A percentile compares a stretch with the other conserved stretches of the same genome.
Evolutionary conservation across 2,329 filamentous ascomycete genomes (phyloP).

Genomic region (Bipolaris bicolor): DNA sequence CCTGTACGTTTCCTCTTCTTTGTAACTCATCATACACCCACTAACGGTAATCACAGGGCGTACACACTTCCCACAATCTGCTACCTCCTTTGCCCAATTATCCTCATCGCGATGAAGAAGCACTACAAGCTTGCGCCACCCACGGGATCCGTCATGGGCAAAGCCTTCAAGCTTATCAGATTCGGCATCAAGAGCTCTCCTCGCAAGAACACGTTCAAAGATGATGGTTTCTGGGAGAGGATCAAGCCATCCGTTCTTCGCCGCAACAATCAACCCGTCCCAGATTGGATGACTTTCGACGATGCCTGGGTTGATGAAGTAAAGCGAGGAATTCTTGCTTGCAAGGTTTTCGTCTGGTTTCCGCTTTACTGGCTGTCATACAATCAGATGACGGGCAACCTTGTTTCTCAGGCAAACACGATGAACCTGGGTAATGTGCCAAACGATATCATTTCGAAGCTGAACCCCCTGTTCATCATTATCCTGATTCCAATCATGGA

Average conservation of each 20-base stretch:
- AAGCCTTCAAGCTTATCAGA: conserved; percentile 66
- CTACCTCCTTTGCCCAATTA: conserved; percentile 64
- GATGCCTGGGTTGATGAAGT: conserved; percentile 82
- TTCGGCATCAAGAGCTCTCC: conserved; percentile 49
- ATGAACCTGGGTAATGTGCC: conserved; percentile 73
- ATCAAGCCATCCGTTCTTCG: conserved; percentile 62
- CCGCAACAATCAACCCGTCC: conserved; percentile 55
- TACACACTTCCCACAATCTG: conserved; percentile 70
- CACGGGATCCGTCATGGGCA: conserved; percentile 72
- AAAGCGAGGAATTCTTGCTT: conserved; percentile 61
- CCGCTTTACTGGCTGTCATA: conserved; percentile 52
- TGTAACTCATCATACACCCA: too few relatives aligned
- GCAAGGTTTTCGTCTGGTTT: conserved; percentile 62
- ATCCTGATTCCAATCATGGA: conserved; percentile 70
- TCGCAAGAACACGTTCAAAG: conserved; percentile 32
- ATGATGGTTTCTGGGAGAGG: conserved; percentile 62
- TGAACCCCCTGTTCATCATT: conserved; percentile 77
- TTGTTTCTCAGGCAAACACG: conserved; percentile 70
- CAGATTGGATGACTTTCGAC: conserved; percentile 78
- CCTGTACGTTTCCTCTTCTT: conserved; percentile 51
- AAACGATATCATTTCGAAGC: conserved; percentile 78
- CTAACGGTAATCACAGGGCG: conserved; percentile 31
- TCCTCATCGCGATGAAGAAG: conserved; percentile 64
- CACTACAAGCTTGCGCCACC: conserved; percentile 72
- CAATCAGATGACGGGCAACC: conserved; percentile 69